These are phyloP conservation scores for Diaporthe nobilis DNA, from an alignment of 2,329 filamentous ascomycete species.

Conservation along the genomic window DNA sequence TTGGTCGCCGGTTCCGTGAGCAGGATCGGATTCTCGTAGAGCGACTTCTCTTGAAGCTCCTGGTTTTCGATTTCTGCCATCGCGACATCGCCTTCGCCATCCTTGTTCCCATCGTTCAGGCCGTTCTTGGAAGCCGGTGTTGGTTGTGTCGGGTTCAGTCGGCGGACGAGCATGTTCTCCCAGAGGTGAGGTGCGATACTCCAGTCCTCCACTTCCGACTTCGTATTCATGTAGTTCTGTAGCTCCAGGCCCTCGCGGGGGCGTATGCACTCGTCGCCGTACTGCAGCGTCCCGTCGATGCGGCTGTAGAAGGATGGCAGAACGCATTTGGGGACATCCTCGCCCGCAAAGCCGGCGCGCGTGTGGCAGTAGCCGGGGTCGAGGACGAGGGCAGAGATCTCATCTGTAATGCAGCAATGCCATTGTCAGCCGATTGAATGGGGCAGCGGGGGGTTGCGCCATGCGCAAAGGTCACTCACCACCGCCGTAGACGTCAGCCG, in stretches of 20 bases:
- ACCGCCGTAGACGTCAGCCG: constrained; percentile 75
- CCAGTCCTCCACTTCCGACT: constrained; percentile 96
- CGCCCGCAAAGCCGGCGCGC: constrained; percentile 95
- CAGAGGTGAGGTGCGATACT: constrained; percentile 90
- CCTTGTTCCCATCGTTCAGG: constrained; percentile 78
- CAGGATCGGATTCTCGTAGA: constrained; percentile 90
- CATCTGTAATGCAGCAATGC: constrained; percentile 71
- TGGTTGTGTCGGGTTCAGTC: constrained; percentile 83
- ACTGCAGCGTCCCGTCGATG: constrained; percentile 72
- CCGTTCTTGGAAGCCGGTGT: constrained; percentile 82
- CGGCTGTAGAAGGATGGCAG: constrained; percentile 91
- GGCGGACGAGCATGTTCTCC: constrained; percentile 92
- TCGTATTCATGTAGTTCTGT: constrained; percentile 90
- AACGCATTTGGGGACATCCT: constrained; percentile 96
- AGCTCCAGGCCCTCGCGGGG: constrained; percentile 84
- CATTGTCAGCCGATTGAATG: constrained; percentile 43
- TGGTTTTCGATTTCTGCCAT: constrained; percentile 68
- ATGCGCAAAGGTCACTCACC: constrained; percentile 57
- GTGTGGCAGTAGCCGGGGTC: constrained; percentile 93
- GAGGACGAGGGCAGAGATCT: constrained; percentile 96
- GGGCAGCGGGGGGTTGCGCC: constrained; percentile 24
- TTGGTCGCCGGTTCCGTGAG: constrained; percentile 98
- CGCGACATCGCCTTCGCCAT: constrained; percentile 71
- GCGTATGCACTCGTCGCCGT: constrained; percentile 91
- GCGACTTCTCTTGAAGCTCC: constrained; percentile 77